Percentiles rank a stretch among this genome's conserved stretches.
These are phyloP conservation scores for Phytophthora brassicae DNA, from an alignment of 352 stramenopile species.

Conservation along the genomic window DNA sequence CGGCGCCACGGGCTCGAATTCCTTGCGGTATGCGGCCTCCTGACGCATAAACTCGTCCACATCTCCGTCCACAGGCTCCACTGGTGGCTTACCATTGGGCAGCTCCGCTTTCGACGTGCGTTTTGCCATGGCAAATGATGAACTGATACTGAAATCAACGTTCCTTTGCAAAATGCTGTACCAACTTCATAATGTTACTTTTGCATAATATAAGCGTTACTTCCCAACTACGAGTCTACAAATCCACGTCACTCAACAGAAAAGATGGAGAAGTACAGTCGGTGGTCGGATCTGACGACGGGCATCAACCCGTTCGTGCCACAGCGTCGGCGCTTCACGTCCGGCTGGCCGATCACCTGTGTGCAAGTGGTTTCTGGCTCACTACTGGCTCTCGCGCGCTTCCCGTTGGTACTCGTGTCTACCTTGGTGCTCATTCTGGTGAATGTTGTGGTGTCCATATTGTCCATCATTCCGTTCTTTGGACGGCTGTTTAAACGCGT, in stretches of 20 bases:
- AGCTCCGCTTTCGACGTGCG: conserved; percentile 21
- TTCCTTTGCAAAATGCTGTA: too few species aligned
- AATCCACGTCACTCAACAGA: neutral
- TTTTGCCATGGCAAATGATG: conserved; percentile 14
- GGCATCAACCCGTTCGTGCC: conserved; percentile 88
- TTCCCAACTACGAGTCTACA: neutral
- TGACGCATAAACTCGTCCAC: conserved; percentile 41
- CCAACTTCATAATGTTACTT: neutral
- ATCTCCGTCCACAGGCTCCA: conserved; percentile 13
- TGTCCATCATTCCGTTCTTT: conserved; percentile 65
- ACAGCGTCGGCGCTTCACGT: conserved; percentile 59
- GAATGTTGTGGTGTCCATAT: conserved; percentile 55
- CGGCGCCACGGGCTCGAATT: conserved; percentile 76
- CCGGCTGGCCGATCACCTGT: conserved; percentile 38
- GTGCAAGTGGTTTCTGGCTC: conserved; percentile 50
- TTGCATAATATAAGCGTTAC: neutral
- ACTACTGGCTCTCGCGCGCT: conserved; percentile 49
- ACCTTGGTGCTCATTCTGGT: conserved; percentile 42
- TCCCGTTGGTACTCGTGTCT: conserved; percentile 51
- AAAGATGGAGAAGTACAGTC: conserved; percentile 85
- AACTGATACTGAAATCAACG: conserved; percentile 11
- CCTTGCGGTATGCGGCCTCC: conserved; percentile 60
- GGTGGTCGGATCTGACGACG: conserved; percentile 84
- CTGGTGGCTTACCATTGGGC: conserved; percentile 10
- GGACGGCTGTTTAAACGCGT: conserved; percentile 68